Base-by-base conservation (phyloP, 164 flowering plant species). In the Chloranthus sessilifolius region DNA sequence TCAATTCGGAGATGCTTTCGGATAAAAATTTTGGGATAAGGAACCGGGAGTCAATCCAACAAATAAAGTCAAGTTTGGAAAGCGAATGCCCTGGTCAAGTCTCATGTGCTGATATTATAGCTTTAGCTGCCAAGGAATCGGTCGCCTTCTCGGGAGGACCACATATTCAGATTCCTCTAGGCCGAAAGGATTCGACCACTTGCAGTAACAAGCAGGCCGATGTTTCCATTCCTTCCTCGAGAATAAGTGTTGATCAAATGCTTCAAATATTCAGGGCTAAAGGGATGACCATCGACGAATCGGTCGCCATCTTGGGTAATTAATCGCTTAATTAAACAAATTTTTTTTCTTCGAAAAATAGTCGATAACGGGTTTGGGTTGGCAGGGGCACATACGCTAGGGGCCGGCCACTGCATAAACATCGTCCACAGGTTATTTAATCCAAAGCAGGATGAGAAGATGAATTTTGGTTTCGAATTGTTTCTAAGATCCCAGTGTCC, bases 81-180 rank as follows among this genome's bases (percentile, higher is more conserved):
- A 35, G 7, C 3, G 60, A 15, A 4, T 66, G 74, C 52, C 74
- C 74, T 0, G 52, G 59, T 11, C 47, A 51, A 35, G 74, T 69
- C 6, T 69, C 74, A 17, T 69, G 70, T 51, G 70, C 70, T 15
- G 70, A 70, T 39, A 58, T 65, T 20, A 65, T 70, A 19, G 65
- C 42, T 11, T 30, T 70, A 27, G 65, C 70, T 9, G 68, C 70
- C 7, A 51, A 36, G 20, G 62, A 62, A 20, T 45, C 74, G 6
- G 61, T 69, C 1, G 30, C 55, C 2, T 22, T 54, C 19, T 15
- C 67, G 1, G 70, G 70, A 10, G 70, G 70, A 15, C 68, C 74
- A 6, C 21, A 16, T 3, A 56, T 64, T 28, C 49, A 29, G 30
- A 34, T 69, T 33, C 69, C 73, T 34, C 60, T 64, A 0, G 67